phyloP scores from a whole-genome alignment of 306 rosid genomes.

The Cyclanthera cordifolia region DNA sequence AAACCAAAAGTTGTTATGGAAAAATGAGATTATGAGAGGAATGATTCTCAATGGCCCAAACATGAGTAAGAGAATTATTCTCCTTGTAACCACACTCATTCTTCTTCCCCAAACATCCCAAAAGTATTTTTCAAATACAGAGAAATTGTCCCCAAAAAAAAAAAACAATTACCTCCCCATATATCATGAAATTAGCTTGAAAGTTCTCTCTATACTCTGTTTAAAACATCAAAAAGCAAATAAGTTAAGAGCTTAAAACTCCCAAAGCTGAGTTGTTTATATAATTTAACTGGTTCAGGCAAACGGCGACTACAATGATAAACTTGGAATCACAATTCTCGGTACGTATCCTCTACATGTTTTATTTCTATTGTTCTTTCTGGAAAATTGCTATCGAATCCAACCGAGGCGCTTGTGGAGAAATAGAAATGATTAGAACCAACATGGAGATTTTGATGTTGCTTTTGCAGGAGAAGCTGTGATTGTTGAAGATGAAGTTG shows the following conservation, averaged over 20 bases:
- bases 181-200: background rate
- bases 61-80: no score
- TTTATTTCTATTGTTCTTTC: background rate
- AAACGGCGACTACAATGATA: conserved; percentile 34
- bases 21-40: no score
- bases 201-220: background rate
- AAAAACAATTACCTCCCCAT: background rate
- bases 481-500: conserved; percentile 49
- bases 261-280: conserved; percentile 13
- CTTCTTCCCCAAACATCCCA: no score
- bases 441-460: conserved; percentile 1
- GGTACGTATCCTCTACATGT: conserved; percentile 21
- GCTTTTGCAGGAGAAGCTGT: conserved; percentile 35
- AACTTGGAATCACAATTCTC: conserved; percentile 40
- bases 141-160: background rate
- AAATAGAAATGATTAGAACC: background rate
- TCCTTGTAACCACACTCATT: no score
- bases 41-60: no score
- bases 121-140: no score
- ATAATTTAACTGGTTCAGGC: conserved; percentile 26
- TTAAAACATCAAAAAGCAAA: background rate
- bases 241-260: background rate
- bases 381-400: background rate
- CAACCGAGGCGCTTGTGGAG: background rate
- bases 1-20: no score